Percentiles rank a stretch among this genome's conserved stretches.
Conservation (phyloP, 1,139 yeast genomes). For the Geotrichum restrictum region DNA sequence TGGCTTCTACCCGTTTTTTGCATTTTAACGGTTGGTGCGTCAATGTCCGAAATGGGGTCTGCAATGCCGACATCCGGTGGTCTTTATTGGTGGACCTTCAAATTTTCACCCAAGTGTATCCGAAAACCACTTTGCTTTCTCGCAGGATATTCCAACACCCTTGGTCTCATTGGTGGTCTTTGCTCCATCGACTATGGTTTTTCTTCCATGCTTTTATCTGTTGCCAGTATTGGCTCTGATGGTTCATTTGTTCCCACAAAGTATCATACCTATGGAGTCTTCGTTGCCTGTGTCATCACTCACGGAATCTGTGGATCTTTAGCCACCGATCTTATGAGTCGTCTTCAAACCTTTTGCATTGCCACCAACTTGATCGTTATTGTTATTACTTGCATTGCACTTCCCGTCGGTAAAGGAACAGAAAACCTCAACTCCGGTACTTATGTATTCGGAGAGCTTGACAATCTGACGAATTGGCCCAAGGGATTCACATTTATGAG, state of each 20-base stretch:
- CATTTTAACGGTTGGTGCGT: conserved; percentile 48
- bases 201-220: conserved; percentile 52
- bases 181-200: conserved; percentile 59
- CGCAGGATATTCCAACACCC: conserved; percentile 57
- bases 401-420: conserved; percentile 42
- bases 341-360: conserved; percentile 59
- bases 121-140: conserved; percentile 50
- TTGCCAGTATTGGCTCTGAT: conserved; percentile 48
- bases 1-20: conserved; percentile 55
- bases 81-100: conserved; percentile 50
- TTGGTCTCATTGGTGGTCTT: conserved; percentile 55
- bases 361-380: conserved; percentile 53
- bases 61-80: conserved; percentile 74
- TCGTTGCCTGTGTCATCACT: conserved; percentile 48
- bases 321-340: conserved; percentile 52
- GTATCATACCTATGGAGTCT: conserved; percentile 53
- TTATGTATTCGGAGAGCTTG: conserved; percentile 54
- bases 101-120: conserved; percentile 49
- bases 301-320: conserved; percentile 49
- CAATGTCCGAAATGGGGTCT: conserved; percentile 60
- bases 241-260: conserved; percentile 44
- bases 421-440: conserved; percentile 37
- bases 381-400: conserved; percentile 56
- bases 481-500: conserved; percentile 61
- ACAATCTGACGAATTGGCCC: conserved; percentile 57